Conservation (phyloP, 768 basidiomycete genomes). For the Hygrocybe punicea region DNA sequence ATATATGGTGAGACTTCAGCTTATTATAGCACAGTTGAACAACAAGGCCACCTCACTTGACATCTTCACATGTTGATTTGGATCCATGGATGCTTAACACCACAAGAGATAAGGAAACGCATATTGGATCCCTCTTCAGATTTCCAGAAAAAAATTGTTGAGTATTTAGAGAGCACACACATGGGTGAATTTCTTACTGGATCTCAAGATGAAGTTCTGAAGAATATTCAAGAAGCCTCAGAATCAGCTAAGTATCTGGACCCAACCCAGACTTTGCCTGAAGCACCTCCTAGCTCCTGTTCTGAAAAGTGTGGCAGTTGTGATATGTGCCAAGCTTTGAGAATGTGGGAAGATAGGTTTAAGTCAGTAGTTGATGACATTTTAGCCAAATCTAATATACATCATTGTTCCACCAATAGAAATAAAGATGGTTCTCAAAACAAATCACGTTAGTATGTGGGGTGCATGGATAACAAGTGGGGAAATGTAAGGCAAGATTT, state of each 20-base stretch:
- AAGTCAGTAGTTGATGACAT: no score
- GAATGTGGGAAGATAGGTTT: not conserved
- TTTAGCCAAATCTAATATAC: no score
- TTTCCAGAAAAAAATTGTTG: constrained; percentile 27
- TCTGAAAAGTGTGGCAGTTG: constrained; percentile 8
- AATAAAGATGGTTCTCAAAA: no score
- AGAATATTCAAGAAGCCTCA: not conserved
- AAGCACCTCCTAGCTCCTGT: constrained; percentile 15
- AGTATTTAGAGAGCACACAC: constrained; percentile 32
- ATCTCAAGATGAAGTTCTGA: constrained; percentile 13
- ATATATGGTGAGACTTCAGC: constrained; percentile 29
- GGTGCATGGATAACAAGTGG: no score
- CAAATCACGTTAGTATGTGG: no score
- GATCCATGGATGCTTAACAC: constrained; percentile 27
- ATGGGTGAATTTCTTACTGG: constrained; percentile 31
- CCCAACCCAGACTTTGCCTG: constrained; percentile 23
- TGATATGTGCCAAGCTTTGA: constrained; percentile 29
- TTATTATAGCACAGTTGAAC: constrained; percentile 35
- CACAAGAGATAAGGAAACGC: constrained; percentile 32
- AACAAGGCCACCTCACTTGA: constrained; percentile 35
- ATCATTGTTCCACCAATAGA: no score
- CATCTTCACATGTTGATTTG: constrained; percentile 40
- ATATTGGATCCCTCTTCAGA: constrained; percentile 20
- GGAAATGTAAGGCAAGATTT: constrained; percentile 29
- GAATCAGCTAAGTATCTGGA: constrained; percentile 14